These are phyloP conservation scores for Apiotrichum laibachii DNA, from an alignment of 1,284 basidiomycete genomes.

Conservation along the genomic window DNA sequence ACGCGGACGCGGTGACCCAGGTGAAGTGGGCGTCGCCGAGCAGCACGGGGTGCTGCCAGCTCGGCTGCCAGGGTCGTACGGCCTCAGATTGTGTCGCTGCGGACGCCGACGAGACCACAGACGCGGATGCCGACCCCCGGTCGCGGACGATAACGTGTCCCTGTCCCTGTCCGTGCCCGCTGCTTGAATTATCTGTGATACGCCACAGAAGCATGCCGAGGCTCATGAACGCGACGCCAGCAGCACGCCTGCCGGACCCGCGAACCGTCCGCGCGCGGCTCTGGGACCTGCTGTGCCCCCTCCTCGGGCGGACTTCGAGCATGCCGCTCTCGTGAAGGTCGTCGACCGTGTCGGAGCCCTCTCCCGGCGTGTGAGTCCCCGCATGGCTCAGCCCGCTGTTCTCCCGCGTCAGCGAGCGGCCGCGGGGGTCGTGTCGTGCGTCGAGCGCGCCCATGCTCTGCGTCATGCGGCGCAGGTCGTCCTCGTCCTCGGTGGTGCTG, in stretches of 20 bases:
- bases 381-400: neutral
- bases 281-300: conserved; percentile 10
- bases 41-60: neutral
- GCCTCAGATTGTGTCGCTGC: too few species aligned
- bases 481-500: conserved; percentile 13
- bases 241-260: conserved; percentile 31
- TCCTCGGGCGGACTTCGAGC: conserved; percentile 13
- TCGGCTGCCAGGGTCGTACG: neutral
- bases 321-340: conserved; percentile 15
- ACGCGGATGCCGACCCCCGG: neutral
- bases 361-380: neutral
- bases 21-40: neutral
- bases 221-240: conserved; percentile 51
- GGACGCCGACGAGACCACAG: neutral
- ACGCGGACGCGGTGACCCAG: neutral
- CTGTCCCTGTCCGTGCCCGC: neutral
- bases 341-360: conserved; percentile 11
- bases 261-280: conserved; percentile 9
- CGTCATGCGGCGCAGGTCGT: conserved; percentile 14
- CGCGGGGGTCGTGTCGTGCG: conserved; percentile 9
- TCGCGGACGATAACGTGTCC: conserved; percentile 1
- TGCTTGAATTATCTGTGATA: neutral
- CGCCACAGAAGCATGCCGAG: conserved; percentile 34
- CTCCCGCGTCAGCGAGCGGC: conserved; percentile 11
- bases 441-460: conserved; percentile 19